Percentiles rank a stretch among this genome's conserved stretches.
Conservation (phyloP, 179 eudicot species). For the Pouteria campechiana region DNA sequence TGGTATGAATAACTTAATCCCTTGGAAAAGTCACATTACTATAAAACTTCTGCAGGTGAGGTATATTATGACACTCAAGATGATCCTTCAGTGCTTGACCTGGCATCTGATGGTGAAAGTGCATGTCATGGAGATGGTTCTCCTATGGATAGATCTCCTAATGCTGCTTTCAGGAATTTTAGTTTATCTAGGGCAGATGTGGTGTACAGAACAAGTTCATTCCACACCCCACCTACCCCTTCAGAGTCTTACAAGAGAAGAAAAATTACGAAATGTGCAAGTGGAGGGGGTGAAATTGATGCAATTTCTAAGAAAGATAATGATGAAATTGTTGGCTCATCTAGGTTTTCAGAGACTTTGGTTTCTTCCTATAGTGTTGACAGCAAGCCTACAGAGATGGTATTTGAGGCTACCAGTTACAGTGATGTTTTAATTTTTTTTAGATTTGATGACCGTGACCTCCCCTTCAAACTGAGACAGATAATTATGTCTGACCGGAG, state of each 20-base stretch:
- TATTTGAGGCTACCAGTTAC: slow-evolving; percentile 47
- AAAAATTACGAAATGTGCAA: slow-evolving; percentile 36
- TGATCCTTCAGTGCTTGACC: slow-evolving; percentile 18
- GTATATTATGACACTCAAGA: slow-evolving; percentile 65
- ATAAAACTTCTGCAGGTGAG: slow-evolving; percentile 40
- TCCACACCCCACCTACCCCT: slow-evolving; percentile 61
- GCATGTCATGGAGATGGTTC: slow-evolving; percentile 24
- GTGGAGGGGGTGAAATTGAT: slow-evolving; percentile 21
- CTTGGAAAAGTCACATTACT: background rate
- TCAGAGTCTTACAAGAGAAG: slow-evolving; percentile 76
- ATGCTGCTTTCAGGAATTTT: slow-evolving; percentile 18
- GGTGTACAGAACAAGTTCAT: slow-evolving; percentile 9
- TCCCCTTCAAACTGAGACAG: slow-evolving; percentile 65
- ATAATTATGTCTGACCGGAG: slow-evolving; percentile 66
- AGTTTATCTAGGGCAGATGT: slow-evolving; percentile 15
- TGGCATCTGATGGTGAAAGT: slow-evolving; percentile 25
- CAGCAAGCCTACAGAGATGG: slow-evolving; percentile 29
- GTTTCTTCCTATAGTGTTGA: slow-evolving; percentile 24
- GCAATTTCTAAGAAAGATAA: slow-evolving; percentile 25
- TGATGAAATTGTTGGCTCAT: slow-evolving; percentile 24
- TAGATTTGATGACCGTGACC: slow-evolving; percentile 73
- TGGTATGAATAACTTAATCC: background rate
- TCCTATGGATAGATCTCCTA: slow-evolving; percentile 25
- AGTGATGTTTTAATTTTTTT: slow-evolving; percentile 67
- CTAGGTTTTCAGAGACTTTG: slow-evolving; percentile 26